A percentile compares a stretch with the other conserved stretches of the same genome.
Evolutionary conservation across 345 rosid genomes (phyloP).

Genomic region (Populus davidiana): DNA sequence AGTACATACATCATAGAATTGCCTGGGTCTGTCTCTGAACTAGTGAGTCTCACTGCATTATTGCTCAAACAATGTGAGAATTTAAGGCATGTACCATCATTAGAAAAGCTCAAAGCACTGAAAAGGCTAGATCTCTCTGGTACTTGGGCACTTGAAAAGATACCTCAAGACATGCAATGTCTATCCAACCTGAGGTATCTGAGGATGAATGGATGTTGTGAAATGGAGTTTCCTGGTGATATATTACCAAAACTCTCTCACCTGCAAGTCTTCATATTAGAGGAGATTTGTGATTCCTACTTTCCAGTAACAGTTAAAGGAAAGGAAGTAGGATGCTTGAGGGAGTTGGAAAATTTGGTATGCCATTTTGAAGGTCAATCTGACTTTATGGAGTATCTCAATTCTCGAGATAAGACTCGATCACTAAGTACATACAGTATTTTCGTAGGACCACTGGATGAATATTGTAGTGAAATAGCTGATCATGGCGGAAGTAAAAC

Average conservation of each 20-base stretch:
- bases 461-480: fast-evolving
- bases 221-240: slow-evolving; percentile 2
- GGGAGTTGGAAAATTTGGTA: not conserved
- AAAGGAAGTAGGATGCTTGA: slow-evolving; percentile 5
- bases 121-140: too few species aligned
- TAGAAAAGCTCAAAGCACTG: not conserved
- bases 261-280: not conserved
- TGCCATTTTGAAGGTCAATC: not conserved
- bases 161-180: too few species aligned
- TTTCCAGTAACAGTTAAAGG: not conserved
- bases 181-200: too few species aligned
- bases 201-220: not conserved
- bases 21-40: slow-evolving; percentile 6
- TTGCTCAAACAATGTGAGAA: not conserved
- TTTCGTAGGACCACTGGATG: not conserved
- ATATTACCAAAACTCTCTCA: slow-evolving; percentile 8
- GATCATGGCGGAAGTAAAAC: fast-evolving
- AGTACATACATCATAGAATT: not conserved
- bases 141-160: too few species aligned
- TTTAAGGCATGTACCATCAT: not conserved
- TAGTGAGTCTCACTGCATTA: slow-evolving; percentile 11
- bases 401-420: not conserved
- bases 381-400: not conserved
- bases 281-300: too few species aligned
- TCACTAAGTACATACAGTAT: not conserved